Percentiles rank a stretch among this genome's conserved stretches.
phyloP scores from a whole-genome alignment of 2,329 filamentous ascomycete genomes.

The Aspergillus phoenicis region DNA sequence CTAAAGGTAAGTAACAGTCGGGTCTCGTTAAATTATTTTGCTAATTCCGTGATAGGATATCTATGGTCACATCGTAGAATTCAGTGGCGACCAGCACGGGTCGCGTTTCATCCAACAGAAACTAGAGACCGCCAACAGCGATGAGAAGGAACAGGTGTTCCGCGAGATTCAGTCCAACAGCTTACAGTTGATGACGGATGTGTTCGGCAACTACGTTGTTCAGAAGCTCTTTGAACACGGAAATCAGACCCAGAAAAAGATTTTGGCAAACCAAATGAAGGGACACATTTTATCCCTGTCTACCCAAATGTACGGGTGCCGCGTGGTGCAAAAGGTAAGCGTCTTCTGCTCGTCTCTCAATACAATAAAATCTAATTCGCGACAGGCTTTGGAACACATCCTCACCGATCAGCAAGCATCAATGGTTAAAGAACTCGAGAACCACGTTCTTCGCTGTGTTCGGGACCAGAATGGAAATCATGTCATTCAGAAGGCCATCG shows the following conservation, averaged over 20 bases:
- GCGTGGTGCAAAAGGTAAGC: conserved; percentile 87
- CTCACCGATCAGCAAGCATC: conserved; percentile 87
- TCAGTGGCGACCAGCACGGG: conserved; percentile 92
- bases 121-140: conserved; percentile 87
- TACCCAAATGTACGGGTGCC: conserved; percentile 86
- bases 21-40: not conserved
- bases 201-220: conserved; percentile 98
- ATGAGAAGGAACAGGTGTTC: conserved; percentile 92
- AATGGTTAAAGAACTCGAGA: conserved; percentile 79
- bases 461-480: conserved; percentile 93
- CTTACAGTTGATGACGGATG: conserved; percentile 88
- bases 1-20: conserved; percentile 61
- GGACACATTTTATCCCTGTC: conserved; percentile 79
- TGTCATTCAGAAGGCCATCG: conserved; percentile 91
- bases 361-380: conserved; percentile 22
- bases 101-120: conserved; percentile 95
- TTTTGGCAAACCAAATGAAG: conserved; percentile 83
- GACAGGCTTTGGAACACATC: conserved; percentile 83
- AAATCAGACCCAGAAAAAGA: conserved; percentile 88
- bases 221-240: conserved; percentile 98
- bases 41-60: conserved; percentile 63
- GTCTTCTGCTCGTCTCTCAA: conserved; percentile 18
- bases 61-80: conserved; percentile 84
- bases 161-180: conserved; percentile 82
- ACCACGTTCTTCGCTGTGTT: conserved; percentile 74